Evolutionary conservation across 441 rosid genomes (phyloP).

Genomic region (Populus hybrid): DNA sequence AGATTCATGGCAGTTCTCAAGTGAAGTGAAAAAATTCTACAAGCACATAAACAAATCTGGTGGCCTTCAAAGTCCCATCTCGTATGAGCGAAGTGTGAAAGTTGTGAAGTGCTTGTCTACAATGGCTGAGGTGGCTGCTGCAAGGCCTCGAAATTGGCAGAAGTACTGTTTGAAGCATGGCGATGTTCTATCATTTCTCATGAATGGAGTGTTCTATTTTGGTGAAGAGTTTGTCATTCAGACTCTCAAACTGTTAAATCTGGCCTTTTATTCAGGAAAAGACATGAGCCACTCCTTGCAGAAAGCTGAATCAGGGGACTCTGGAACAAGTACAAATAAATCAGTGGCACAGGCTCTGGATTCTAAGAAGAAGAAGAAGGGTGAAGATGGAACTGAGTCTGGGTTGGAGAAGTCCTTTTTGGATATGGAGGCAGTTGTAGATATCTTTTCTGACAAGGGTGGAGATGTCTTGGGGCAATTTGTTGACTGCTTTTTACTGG

Average conservation of each 20-base stretch:
- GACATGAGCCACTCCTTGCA: constrained; percentile 65
- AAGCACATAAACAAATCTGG: constrained; percentile 95
- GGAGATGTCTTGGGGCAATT: constrained; percentile 88
- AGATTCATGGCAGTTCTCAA: constrained; percentile 99
- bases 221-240: constrained; percentile 96
- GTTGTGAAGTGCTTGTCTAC: constrained; percentile 92
- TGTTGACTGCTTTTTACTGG: constrained; percentile 91
- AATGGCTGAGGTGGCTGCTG: constrained; percentile 93
- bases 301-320: constrained; percentile 74
- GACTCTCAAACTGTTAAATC: constrained; percentile 86
- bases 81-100: constrained; percentile 97
- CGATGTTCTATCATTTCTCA: constrained; percentile 81
- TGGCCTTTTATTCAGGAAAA: constrained; percentile 96
- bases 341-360: constrained; percentile 68
- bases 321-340: constrained; percentile 62
- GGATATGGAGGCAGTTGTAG: constrained; percentile 94
- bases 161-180: constrained; percentile 93
- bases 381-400: constrained; percentile 91
- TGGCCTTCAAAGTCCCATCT: constrained; percentile 81
- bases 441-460: constrained; percentile 74
- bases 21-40: constrained; percentile 81
- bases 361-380: constrained; percentile 95
- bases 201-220: constrained; percentile 82
- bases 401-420: constrained; percentile 79
- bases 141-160: constrained; percentile 99